Conservation (phyloP, 257 asterid genomes). For the Dorcoceras hygrometricum region DNA sequence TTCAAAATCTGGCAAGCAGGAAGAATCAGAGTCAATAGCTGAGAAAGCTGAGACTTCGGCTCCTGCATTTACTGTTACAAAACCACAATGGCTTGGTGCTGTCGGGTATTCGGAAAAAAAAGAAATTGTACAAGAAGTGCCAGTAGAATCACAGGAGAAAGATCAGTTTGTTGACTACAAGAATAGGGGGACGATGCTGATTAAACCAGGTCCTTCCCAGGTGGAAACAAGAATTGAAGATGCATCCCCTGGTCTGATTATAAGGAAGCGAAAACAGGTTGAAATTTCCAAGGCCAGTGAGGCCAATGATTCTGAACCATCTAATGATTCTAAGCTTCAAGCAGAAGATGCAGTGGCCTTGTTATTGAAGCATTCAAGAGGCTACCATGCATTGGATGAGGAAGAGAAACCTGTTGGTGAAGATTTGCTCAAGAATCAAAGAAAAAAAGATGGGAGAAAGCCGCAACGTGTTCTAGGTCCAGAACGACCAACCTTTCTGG, state of each 20-base stretch:
- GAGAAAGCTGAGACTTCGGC: slow-evolving; percentile 35
- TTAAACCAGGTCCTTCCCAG: slow-evolving; percentile 30
- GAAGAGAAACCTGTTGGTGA: slow-evolving; percentile 35
- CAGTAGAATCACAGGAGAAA: slow-evolving; percentile 42
- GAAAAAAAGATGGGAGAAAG: slow-evolving; percentile 45
- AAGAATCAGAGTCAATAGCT: slow-evolving; percentile 30
- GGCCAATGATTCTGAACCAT: slow-evolving; percentile 39
- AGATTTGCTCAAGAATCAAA: slow-evolving; percentile 30
- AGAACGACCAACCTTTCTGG: slow-evolving; percentile 66
- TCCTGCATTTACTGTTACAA: slow-evolving; percentile 39
- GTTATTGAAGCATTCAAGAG: slow-evolving; percentile 75
- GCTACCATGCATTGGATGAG: slow-evolving; percentile 43
- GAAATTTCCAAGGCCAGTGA: slow-evolving; percentile 42
- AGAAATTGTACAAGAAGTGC: slow-evolving; percentile 38
- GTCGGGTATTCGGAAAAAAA: slow-evolving; percentile 50
- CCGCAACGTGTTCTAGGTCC: slow-evolving; percentile 70
- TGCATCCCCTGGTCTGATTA: slow-evolving; percentile 93
- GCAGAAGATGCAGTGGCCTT: slow-evolving; percentile 91
- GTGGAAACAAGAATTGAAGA: slow-evolving; percentile 53
- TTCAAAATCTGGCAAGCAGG: slow-evolving; percentile 40
- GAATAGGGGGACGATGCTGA: slow-evolving; percentile 59
- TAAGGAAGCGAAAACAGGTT: slow-evolving; percentile 81
- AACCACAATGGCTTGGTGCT: slow-evolving; percentile 99
- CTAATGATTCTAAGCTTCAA: slow-evolving; percentile 41
- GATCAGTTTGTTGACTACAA: slow-evolving; percentile 86